Evolutionary conservation across 306 rosid genomes (phyloP).

Genomic region (Lablab purpureus): DNA sequence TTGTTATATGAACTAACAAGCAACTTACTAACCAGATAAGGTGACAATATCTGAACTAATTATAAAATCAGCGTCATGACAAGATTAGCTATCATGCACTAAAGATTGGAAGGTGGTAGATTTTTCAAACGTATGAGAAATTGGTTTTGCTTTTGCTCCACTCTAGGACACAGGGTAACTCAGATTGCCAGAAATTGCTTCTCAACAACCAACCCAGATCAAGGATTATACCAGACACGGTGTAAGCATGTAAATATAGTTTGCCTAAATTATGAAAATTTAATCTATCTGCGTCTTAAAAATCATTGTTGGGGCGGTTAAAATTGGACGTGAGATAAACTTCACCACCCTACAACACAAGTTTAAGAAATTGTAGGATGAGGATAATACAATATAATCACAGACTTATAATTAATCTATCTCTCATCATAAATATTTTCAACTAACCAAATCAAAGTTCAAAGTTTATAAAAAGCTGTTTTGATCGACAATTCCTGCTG

Average conservation of each 20-base stretch:
- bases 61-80: not conserved
- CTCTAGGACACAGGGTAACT: slow-evolving; percentile 6
- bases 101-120: not conserved
- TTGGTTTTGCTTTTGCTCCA: not conserved
- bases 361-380: not conserved
- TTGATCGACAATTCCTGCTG: not conserved
- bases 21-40: not conserved
- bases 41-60: not conserved
- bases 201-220: not conserved
- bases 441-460: not conserved
- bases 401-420: not conserved
- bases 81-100: not conserved
- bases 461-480: not conserved
- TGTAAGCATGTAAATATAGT: not conserved
- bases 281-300: slow-evolving; percentile 13
- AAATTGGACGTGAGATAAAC: not conserved
- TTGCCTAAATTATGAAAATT: not conserved
- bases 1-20: not conserved
- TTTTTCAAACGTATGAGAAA: not conserved
- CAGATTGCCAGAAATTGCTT: not conserved
- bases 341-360: too few species aligned
- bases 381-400: not conserved
- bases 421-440: not conserved
- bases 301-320: not conserved
- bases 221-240: not conserved